Base-by-base conservation (phyloP, 2,329 filamentous ascomycete genomes). In the Botrytis medusae region DNA sequence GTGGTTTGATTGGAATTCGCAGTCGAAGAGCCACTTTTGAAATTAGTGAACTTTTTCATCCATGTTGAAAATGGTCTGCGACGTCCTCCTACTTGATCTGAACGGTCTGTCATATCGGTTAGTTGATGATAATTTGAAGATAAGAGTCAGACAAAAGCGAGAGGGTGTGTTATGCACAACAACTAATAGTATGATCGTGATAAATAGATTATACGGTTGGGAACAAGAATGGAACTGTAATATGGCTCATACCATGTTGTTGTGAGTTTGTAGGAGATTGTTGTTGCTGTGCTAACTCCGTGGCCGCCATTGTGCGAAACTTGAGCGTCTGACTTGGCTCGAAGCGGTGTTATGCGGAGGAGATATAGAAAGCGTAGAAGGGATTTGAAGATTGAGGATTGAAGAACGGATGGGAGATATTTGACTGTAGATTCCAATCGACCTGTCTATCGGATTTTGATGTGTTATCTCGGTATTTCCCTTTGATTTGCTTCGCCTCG, bases 21-120 rank as follows among this genome's bases (percentile, higher is more conserved):
- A 76, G 88, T 89, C 46, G 91, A 92, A 7, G 90, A 91, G 72
- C 85, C 87, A 72, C 81, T 82, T 83, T 97, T 98, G 83, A 97
- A 91, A 82, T 92, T 95, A 75, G 94, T 91, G 73, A 98, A 89
- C 80, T 95, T 95, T 86, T 95, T 97, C 86, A 99, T 94, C 92
- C 95, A 97, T 77, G 91, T 93, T 64, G 95, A 89, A 81, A 98
- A 98, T 37, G 95, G 95, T 76, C 93, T 90, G 78, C 94, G 91
- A 77, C 94, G 92, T 48, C 88, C 88, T 80, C 83, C 77, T 42
- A 63, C 44, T 77, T 87, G 84, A 77, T 85, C 85, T 77, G 90
- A 86, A 77, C 90, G 89, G 82, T 94, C 92, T 94, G 83, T 78
- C 75, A 83, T 81, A 44, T 67, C 71, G 79, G 73, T 79, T 61